Percentiles rank a stretch among this genome's conserved stretches.
Evolutionary conservation across 306 rosid species (phyloP).

Genomic region (Prunus dulcis): DNA sequence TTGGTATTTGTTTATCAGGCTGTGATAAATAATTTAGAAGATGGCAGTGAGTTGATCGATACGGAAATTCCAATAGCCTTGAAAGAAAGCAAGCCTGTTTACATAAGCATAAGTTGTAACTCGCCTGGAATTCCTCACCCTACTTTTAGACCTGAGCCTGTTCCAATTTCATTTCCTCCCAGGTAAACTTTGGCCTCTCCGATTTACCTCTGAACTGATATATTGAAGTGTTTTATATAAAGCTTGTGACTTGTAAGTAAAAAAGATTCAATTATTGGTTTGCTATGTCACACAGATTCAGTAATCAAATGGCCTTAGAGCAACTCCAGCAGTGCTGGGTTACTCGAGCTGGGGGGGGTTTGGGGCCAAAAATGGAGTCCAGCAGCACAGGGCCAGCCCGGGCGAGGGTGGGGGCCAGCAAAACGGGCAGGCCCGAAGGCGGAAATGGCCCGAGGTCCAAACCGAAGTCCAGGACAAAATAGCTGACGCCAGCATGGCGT

Average conservation of each 20-base stretch:
- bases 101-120: slow-evolving; percentile 80
- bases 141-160: slow-evolving; percentile 63
- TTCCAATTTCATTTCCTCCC: slow-evolving; percentile 61
- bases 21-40: slow-evolving; percentile 69
- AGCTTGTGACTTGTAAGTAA: not conserved
- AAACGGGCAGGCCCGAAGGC: too few species aligned
- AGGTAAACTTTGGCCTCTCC: slow-evolving; percentile 27
- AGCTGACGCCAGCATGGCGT: too few species aligned
- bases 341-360: too few species aligned
- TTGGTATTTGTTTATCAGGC: slow-evolving; percentile 43
- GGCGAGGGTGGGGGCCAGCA: too few species aligned
- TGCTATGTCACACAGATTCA: slow-evolving; percentile 40
- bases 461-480: too few species aligned
- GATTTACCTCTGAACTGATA: too few species aligned
- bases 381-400: too few species aligned
- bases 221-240: not conserved
- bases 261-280: not conserved
- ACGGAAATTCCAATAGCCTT: slow-evolving; percentile 72
- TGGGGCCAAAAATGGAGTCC: too few species aligned
- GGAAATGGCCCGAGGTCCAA: too few species aligned
- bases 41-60: slow-evolving; percentile 79
- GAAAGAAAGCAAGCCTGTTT: slow-evolving; percentile 90
- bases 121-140: slow-evolving; percentile 73
- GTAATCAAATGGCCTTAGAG: slow-evolving; percentile 59
- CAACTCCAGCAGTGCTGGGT: too few species aligned